Evolutionary conservation across 352 stramenopile species (phyloP), one percentile per base, ranked within the genome.

Genomic region (Peronospora tabacina): DNA sequence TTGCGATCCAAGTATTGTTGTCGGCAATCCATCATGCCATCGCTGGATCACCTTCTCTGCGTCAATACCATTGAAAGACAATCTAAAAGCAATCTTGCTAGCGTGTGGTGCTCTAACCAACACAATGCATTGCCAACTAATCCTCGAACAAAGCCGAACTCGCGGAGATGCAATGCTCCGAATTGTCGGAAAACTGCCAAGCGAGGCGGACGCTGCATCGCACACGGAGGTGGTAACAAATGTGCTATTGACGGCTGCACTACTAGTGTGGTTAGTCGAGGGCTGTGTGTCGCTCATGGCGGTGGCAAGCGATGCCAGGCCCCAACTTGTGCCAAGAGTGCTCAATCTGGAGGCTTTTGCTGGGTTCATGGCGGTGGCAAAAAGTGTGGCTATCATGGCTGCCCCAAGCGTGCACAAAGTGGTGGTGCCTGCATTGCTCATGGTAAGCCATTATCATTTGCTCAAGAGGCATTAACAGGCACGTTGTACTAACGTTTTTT

Each of bases 301-400:
- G 69, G 72, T 13, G 72, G 72, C 28, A 84, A 84, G 16, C 61
- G 72, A 44, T 69, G 61, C 40, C 61, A 69, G 33, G 50, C 51
- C 15, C 29, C 44, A 5, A 46, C 16, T 5, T 69, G 50, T 34
- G 41, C 56, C 19, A 69, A 69, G 28, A 68, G 61, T 44, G 65
- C 67, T 7, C 63, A 73, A 29, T 62, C 59, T 7, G 64, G 61
- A 35, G 67, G 67, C 0, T 71, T 60, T 36, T 76, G 67, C 48
- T 69, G 63, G 60, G 46, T 70, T 34, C 72, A 82, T 36, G 72
- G 72, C 19, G 72, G 72, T 36, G 72, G 72, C 34, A 84, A 84
- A 36, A 73, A 75, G n/a, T 83, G 72, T 36, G 66, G 70, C 30
- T 61, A 61, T 22, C 48, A 64, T 5, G 60, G 60, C 1, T 82